Conservation (phyloP, 2,329 filamentous ascomycete species). For the Sclerotinia borealis region DNA sequence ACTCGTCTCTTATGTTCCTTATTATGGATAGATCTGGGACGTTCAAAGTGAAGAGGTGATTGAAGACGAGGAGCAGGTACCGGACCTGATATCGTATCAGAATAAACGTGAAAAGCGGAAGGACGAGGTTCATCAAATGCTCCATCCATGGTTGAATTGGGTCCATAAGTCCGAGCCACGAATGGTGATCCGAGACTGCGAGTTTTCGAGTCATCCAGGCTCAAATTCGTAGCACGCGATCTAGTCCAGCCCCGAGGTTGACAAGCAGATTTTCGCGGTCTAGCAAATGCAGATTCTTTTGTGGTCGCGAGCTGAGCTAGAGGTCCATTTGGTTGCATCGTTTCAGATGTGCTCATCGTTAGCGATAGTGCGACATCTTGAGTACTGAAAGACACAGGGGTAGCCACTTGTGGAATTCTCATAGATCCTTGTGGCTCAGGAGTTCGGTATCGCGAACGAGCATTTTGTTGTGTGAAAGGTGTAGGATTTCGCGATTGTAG, state of each 20-base stretch:
- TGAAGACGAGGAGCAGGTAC: constrained; percentile 18
- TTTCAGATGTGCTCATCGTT: constrained; percentile 55
- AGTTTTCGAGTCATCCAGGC: constrained; percentile 9
- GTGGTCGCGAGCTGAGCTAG: constrained; percentile 51
- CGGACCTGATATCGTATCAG: constrained; percentile 12
- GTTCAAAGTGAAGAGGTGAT: constrained; percentile 28
- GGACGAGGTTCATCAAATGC: constrained; percentile 16
- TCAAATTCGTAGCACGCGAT: not conserved
- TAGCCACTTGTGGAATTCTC: constrained; percentile 39
- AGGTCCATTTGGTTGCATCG: constrained; percentile 58
- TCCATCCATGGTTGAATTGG: constrained; percentile 41
- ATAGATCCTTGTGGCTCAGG: constrained; percentile 41
- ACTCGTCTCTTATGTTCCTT: constrained; percentile 31
- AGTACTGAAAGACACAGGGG: constrained; percentile 44
- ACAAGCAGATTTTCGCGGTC: not conserved
- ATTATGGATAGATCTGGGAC: constrained; percentile 24
- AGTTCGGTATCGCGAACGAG: constrained; percentile 44
- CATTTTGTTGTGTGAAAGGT: constrained; percentile 48
- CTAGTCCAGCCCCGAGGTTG: not conserved
- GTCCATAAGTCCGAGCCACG: constrained; percentile 53
- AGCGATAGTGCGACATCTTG: constrained; percentile 60
- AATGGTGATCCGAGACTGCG: constrained; percentile 36
- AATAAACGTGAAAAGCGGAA: constrained; percentile 15
- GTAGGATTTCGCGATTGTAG: constrained; percentile 49
- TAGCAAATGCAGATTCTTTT: not conserved